Conservation (phyloP, 2,329 filamentous ascomycete species). For the Emmonsiellopsis sp. region DNA sequence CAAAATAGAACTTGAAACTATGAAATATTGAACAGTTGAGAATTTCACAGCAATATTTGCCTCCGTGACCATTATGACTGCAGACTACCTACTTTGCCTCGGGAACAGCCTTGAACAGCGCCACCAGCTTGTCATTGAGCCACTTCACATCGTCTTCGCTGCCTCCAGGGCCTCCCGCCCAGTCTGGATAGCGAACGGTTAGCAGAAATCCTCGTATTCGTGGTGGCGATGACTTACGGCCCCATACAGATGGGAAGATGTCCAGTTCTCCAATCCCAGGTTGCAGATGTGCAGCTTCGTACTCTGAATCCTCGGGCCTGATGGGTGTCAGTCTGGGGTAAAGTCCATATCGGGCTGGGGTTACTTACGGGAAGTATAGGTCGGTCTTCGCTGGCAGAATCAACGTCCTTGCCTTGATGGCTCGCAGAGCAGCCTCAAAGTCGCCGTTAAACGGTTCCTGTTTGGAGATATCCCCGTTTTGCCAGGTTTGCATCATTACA, state of each 20-base stretch:
- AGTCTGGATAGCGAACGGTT: conserved; percentile 26
- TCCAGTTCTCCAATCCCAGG: conserved; percentile 47
- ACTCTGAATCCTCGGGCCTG: conserved; percentile 65
- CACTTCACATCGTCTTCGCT: conserved; percentile 62
- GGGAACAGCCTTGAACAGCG: conserved; percentile 37
- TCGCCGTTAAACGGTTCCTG: conserved; percentile 60
- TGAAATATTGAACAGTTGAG: neutral
- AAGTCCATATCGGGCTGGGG: neutral
- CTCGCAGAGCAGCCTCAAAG: conserved; percentile 55
- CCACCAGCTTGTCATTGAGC: conserved; percentile 54
- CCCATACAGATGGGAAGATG: conserved; percentile 54
- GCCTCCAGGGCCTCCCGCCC: conserved; percentile 62
- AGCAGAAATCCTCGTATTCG: conserved; percentile 3
- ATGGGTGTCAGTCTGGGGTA: conserved; percentile 1
- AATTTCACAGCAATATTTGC: neutral
- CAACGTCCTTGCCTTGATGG: conserved; percentile 62
- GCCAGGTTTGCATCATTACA: conserved; percentile 70
- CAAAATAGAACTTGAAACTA: neutral
- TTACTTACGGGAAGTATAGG: conserved; percentile 62
- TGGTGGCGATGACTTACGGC: conserved; percentile 37
- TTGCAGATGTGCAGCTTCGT: conserved; percentile 57
- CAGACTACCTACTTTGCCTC: neutral
- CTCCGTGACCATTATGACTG: neutral
- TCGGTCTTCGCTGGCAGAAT: conserved; percentile 66
- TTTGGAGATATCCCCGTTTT: conserved; percentile 59